These are phyloP conservation scores for Oryza coarctata DNA, from an alignment of 176 grass and related monocot genomes.

Conservation along the genomic window DNA sequence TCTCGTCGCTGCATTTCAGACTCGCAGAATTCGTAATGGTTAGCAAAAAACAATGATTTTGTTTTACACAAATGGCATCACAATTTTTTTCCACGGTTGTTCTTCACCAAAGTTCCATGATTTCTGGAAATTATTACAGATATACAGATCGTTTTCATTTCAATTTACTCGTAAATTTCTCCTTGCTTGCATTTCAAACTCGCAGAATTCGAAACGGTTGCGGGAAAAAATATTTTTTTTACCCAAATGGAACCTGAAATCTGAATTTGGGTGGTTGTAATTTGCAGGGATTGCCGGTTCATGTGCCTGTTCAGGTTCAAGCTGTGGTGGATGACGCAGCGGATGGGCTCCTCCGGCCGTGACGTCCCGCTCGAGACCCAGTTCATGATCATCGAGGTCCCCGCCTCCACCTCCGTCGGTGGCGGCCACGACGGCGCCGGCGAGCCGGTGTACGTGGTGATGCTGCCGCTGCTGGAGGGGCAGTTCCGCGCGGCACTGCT, in stretches of 20 bases:
- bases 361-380: constrained; percentile 86
- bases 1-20: no score
- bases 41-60: no score
- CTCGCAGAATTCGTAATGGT: no score
- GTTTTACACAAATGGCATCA: background rate
- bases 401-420: constrained; percentile 17
- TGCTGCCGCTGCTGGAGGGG: constrained; percentile 84
- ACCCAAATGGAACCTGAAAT: background rate
- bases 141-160: no score
- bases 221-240: no score
- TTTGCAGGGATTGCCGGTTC: constrained; percentile 58
- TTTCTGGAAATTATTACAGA: no score
- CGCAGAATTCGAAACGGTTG: no score
- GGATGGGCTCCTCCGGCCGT: constrained; percentile 59
- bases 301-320: constrained; percentile 77
- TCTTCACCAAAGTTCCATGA: background rate
- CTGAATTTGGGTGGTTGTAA: background rate
- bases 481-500: constrained; percentile 70
- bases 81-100: background rate
- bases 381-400: constrained; percentile 81
- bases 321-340: constrained; percentile 83
- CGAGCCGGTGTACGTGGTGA: constrained; percentile 54
- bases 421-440: background rate
- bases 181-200: no score
- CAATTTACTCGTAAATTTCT: no score